Evolutionary conservation across 192 early-diverging fungal genomes (phyloP), one percentile per base, ranked within the genome.

Genomic region (Backusella psychrophila): DNA sequence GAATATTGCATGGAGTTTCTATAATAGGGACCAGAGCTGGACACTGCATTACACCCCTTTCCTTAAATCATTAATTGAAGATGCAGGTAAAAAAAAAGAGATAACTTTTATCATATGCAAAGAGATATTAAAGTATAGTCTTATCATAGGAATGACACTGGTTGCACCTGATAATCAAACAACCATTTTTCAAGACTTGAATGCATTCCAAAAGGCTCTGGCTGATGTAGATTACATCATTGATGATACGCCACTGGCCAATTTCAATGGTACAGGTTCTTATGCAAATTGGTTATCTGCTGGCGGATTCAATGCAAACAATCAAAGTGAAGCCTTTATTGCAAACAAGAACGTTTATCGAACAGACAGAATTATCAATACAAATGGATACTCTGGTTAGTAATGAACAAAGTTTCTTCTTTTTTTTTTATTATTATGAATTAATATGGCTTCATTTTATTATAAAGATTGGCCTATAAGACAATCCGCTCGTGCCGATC

Each of bases 71-170:
- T 36, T 73, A 21, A 52, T 63, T 21, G 29, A 56, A 34, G 53
- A 73, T 73, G 72, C 72, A 39, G 72, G 72, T 59, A 73, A 44
- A 23, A 73, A 44, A 23, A 21, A 6, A 23, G 53, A 56, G n/a
- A 53, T 0, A 52, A 4, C 4, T 19, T 3, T n/a, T 53, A 53
- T 53, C 19, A 36, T 31, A 12, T 65, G 1, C 6, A 49, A 4
- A 44, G 3, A 49, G 46, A n/a, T 49, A 67, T 67, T 67, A 35
- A 66, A 66, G 33, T 33, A 33, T 33, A 33, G 33, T 19, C 3
- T 4, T 12, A 39, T 26, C 1, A 63, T 26, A 69, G 42, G 70
- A n/a, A 41, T 71, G 44, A n/a, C 19, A 4, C 29, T 71, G 23
- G 15, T 44, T 31, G 39, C 70, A 31, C 70, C 39, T 17, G 23